These are phyloP conservation scores for Morella rubra DNA, from an alignment of 306 rosid genomes.

Conservation along the genomic window DNA sequence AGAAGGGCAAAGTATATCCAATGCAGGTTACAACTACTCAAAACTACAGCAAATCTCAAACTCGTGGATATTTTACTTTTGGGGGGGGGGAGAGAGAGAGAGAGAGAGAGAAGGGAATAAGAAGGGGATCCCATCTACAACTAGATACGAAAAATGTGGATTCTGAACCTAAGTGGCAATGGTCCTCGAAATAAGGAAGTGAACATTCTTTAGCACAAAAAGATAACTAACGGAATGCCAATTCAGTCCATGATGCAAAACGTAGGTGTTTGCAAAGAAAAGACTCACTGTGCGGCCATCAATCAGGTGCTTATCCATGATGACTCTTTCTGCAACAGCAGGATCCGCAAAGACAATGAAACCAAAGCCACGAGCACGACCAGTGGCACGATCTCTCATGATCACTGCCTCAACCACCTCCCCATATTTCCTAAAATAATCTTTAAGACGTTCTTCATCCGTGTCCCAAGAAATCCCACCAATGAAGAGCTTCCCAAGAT, in stretches of 20 bases:
- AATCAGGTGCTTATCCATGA: constrained; percentile 81
- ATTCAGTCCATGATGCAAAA: constrained; percentile 2
- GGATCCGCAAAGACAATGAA: constrained; percentile 88
- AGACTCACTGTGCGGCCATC: constrained; percentile 87
- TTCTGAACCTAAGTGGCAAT: not conserved
- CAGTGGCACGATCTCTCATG: constrained; percentile 95
- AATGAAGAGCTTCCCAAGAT: constrained; percentile 97
- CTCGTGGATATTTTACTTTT: constrained; percentile 4
- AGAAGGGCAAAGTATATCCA: constrained; percentile 27
- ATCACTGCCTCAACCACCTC: constrained; percentile 93
- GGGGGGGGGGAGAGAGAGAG: constrained; percentile 3
- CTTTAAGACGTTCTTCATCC: constrained; percentile 87
- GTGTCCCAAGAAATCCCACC: constrained; percentile 99
- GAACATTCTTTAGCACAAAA: not conserved
- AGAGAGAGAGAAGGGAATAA: constrained; percentile 6
- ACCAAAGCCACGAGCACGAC: constrained; percentile 96
- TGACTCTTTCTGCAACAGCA: constrained; percentile 80
- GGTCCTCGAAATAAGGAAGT: not conserved
- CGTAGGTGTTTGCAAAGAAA: constrained; percentile 22
- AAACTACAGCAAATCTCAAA: constrained; percentile 24
- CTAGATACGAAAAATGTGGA: not conserved
- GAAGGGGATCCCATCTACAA: constrained; percentile 15
- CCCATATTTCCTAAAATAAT: constrained; percentile 75
- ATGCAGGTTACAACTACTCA: constrained; percentile 37
- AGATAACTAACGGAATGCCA: constrained; percentile 24